Evolutionary conservation across 345 rosid species (phyloP).

Genomic region (sweet orange (Citrus sinensis)): DVS_A1.0 CM039164.1:21818001-21818500

Average conservation of each 20-base stretch:
- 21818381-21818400: background rate
- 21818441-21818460: slow-evolving; percentile 98
- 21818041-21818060: background rate
- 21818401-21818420: slow-evolving; percentile 3
- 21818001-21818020: background rate
- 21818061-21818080: background rate
- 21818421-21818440: slow-evolving; percentile 86
- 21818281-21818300: background rate
- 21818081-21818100: background rate
- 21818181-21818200: background rate
- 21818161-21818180: background rate
- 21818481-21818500: slow-evolving; percentile 78
- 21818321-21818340: background rate
- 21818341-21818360: background rate
- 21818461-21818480: slow-evolving; percentile 87
- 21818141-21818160: background rate
- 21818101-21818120: background rate
- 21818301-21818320: background rate
- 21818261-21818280: background rate
- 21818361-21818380: background rate
- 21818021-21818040: background rate
- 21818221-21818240: background rate
- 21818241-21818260: background rate
- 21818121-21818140: background rate
- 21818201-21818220: background rate